Conservation (phyloP, 2,329 filamentous ascomycete species). For the Aureobasidium namibiae region DNA sequence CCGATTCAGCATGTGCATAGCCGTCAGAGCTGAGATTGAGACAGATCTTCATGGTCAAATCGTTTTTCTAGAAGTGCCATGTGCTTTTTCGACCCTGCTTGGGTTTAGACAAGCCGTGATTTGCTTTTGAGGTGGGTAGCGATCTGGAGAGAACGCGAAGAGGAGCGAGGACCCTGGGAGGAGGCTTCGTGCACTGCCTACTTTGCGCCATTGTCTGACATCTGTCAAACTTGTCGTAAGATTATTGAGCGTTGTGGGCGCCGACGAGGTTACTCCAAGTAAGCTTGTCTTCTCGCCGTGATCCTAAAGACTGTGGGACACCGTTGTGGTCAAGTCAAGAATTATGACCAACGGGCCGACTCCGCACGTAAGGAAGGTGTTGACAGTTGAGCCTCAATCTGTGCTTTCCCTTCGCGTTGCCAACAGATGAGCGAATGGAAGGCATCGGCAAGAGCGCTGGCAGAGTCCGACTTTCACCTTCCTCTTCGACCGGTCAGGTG, state of each 20-base stretch:
- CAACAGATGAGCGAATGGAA: neutral
- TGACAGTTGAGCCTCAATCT: neutral
- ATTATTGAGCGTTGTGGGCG: neutral
- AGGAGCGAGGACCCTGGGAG: neutral
- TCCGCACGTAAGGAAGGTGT: neutral
- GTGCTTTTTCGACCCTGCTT: neutral
- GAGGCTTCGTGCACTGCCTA: no score
- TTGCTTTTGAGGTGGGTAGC: neutral
- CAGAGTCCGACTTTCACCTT: neutral
- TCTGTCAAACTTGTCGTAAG: neutral
- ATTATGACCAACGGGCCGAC: neutral
- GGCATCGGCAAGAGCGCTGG: neutral
- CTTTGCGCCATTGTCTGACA: neutral
- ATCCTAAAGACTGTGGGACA: neutral
- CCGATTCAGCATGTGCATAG: neutral
- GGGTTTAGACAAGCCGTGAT: neutral
- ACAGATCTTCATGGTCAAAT: neutral
- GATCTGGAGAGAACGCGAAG: neutral
- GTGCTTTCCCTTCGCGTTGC: neutral
- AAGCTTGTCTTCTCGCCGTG: slow-evolving; percentile 4
- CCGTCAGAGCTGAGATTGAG: neutral
- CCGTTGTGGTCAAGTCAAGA: neutral
- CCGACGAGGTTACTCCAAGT: neutral
- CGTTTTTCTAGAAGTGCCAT: neutral
- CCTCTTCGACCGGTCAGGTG: neutral